These are phyloP conservation scores for Toxoplasma gondii DNA, from an alignment of 169 alveolate species.

Conservation along the genomic window DNA sequence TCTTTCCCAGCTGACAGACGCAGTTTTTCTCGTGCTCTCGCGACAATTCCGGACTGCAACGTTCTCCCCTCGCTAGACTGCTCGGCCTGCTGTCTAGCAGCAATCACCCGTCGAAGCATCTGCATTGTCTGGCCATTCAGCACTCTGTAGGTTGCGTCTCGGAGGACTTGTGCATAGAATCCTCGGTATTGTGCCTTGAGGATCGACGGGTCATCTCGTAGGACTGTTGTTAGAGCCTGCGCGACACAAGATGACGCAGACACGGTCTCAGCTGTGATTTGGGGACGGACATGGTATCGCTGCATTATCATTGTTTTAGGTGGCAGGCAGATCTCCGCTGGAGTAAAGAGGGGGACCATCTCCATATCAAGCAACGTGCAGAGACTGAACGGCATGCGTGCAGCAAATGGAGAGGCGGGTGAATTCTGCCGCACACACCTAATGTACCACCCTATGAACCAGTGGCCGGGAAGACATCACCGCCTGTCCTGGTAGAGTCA, in stretches of 20 bases:
- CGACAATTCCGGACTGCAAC: background rate
- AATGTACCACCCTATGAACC: too few relatives aligned
- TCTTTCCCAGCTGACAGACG: background rate
- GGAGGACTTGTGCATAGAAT: constrained; percentile 38
- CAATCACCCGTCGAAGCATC: constrained; percentile 2
- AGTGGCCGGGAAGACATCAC: too few relatives aligned
- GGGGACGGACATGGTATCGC: too few relatives aligned
- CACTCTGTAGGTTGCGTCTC: constrained; percentile 32
- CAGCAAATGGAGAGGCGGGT: too few relatives aligned
- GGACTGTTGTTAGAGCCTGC: background rate
- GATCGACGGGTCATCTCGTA: background rate
- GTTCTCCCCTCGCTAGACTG: background rate
- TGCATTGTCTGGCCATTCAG: constrained; percentile 42
- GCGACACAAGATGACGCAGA: background rate
- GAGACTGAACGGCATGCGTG: too few relatives aligned
- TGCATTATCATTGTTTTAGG: too few relatives aligned
- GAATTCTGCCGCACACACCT: too few relatives aligned
- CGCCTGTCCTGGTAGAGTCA: too few relatives aligned
- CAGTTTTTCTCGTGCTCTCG: background rate
- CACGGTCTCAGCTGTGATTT: background rate
- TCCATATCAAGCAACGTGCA: too few relatives aligned
- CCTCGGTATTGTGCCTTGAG: background rate
- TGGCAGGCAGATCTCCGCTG: too few relatives aligned
- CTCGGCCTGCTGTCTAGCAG: background rate
- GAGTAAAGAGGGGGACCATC: too few relatives aligned